phyloP scores from a whole-genome alignment of 2,329 filamentous ascomycete species.

The Dactylonectria estremocensis region DNA sequence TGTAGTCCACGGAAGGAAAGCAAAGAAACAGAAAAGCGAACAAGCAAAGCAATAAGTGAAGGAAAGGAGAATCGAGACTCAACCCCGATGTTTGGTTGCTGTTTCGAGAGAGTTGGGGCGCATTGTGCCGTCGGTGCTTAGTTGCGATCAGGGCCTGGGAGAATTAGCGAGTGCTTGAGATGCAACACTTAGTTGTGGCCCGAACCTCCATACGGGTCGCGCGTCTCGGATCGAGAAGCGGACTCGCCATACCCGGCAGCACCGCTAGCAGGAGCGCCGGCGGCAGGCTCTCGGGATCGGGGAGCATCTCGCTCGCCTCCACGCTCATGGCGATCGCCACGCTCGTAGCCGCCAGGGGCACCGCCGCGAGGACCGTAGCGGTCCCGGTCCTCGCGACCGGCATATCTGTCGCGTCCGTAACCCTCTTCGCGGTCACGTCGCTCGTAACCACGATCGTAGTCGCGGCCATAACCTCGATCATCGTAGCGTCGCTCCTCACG shows the following conservation, averaged over 20 bases:
- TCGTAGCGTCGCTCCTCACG: conserved; percentile 64
- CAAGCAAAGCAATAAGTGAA: conserved; percentile 46
- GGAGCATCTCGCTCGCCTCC: conserved; percentile 58
- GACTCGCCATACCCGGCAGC: conserved; percentile 59
- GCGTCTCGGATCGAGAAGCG: conserved; percentile 59
- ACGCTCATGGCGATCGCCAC: conserved; percentile 64
- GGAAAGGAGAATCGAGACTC: conserved; percentile 48
- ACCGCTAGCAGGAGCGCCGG: conserved; percentile 51
- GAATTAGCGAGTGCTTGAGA: conserved; percentile 48
- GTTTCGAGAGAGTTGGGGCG: conserved; percentile 31
- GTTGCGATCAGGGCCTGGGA: conserved; percentile 51
- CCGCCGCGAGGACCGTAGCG: conserved; percentile 57
- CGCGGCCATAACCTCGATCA: conserved; percentile 65
- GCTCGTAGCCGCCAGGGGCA: conserved; percentile 61
- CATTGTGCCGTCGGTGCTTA: conserved; percentile 41
- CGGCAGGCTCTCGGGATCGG: conserved; percentile 58
- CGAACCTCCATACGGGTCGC: conserved; percentile 63
- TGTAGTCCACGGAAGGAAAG: conserved; percentile 50
- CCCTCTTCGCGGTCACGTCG: conserved; percentile 61
- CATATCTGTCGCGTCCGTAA: conserved; percentile 58
- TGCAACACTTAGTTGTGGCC: conserved; percentile 40
- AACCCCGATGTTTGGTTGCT: conserved; percentile 39
- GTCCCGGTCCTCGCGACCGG: conserved; percentile 63
- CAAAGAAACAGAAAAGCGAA: conserved; percentile 48
- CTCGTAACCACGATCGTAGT: conserved; percentile 71